Percentiles rank a stretch among this genome's conserved stretches.
Evolutionary conservation across 73 alveolate genomes (phyloP).

Genomic region (Paramecium sonneborni): DNA sequence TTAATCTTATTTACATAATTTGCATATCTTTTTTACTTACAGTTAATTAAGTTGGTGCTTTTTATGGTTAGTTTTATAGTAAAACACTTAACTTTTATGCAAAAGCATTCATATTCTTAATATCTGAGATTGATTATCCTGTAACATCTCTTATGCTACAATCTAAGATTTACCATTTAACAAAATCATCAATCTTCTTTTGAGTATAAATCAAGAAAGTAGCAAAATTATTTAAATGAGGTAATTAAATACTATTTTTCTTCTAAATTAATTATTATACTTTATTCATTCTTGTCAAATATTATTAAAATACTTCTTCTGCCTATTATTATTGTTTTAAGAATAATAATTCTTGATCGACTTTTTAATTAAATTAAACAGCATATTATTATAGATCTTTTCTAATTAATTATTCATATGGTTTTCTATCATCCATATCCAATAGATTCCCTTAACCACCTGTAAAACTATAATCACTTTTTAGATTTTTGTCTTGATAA

Average conservation of each 20-base stretch:
- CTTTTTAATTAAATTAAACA: not conserved
- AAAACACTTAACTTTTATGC: not conserved
- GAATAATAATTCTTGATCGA: not conserved
- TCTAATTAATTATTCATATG: not conserved
- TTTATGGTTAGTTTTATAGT: not conserved
- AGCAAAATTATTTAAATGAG: conserved; percentile 30
- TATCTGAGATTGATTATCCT: not conserved
- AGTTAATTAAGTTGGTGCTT: not conserved
- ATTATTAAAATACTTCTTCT: conserved; percentile 8
- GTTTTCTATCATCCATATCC: not conserved
- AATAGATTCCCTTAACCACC: conserved; percentile 13
- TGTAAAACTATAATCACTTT: not conserved
- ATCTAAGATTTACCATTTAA: conserved; percentile 41
- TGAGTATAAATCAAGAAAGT: not conserved
- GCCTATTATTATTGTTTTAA: conserved; percentile 15
- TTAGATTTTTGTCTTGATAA: not conserved
- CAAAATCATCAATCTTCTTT: not conserved
- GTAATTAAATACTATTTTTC: not conserved
- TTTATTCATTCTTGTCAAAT: not conserved
- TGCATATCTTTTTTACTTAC: conserved; percentile 34
- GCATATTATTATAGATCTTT: not conserved
- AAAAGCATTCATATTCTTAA: not conserved
- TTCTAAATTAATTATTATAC: not conserved
- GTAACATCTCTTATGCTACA: conserved; percentile 39
- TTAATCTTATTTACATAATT: not conserved